Evolutionary conservation across 768 basidiomycete genomes (phyloP).

Genomic region (Psilocybe subaeruginosa): DNA sequence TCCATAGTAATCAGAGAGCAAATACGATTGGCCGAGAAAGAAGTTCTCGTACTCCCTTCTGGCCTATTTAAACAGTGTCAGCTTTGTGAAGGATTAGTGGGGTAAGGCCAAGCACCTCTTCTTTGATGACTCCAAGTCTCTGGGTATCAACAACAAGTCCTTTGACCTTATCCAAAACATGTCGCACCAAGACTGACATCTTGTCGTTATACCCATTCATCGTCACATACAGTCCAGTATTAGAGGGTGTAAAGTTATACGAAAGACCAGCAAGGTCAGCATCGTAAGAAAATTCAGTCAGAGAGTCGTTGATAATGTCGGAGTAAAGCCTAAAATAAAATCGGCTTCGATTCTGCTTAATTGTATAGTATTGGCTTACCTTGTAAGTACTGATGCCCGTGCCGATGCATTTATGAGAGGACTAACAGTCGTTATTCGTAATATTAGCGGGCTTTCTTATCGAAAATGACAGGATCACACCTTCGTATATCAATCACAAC

Average conservation of each 20-base stretch:
- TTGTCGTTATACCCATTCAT: constrained; percentile 94
- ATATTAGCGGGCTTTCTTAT: not conserved
- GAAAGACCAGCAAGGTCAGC: constrained; percentile 89
- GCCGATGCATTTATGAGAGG: constrained; percentile 65
- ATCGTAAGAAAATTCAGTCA: constrained; percentile 91
- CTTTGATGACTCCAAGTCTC: constrained; percentile 80
- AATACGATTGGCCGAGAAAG: constrained; percentile 81
- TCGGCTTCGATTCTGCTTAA: not conserved
- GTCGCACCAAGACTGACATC: constrained; percentile 68
- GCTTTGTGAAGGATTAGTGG: not conserved
- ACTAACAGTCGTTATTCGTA: constrained; percentile 33
- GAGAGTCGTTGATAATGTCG: constrained; percentile 85
- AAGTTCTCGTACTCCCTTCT: constrained; percentile 86
- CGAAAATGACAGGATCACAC: constrained; percentile 36
- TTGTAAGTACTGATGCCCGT: constrained; percentile 71
- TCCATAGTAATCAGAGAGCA: constrained; percentile 75
- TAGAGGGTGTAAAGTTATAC: constrained; percentile 67
- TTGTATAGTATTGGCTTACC: constrained; percentile 39
- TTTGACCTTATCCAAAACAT: constrained; percentile 72
- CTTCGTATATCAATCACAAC: constrained; percentile 77
- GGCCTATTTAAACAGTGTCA: constrained; percentile 44
- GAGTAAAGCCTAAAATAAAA: constrained; percentile 63
- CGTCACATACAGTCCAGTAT: constrained; percentile 67
- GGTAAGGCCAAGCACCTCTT: constrained; percentile 58
- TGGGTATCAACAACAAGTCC: constrained; percentile 66